Base-by-base conservation (phyloP, 2,329 filamentous ascomycete species). In the Paraconiothyrium brasiliense region DNA sequence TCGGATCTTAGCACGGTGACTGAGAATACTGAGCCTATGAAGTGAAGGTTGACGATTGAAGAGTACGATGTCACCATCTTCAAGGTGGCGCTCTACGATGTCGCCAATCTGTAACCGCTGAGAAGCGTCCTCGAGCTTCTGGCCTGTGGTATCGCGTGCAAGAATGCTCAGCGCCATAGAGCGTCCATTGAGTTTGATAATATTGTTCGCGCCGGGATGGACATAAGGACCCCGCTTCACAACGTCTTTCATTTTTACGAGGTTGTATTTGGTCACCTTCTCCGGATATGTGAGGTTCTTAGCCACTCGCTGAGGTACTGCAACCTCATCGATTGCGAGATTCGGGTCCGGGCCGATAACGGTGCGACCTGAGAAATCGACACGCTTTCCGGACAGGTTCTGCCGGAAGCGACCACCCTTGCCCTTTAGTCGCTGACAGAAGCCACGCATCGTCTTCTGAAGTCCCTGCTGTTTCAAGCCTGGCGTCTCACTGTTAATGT, bases 331-430 rank as follows among this genome's bases (percentile, higher is more conserved):
- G 66, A 99, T 93, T 20, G 91, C 89, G 52, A 99, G 79, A 71
- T 99, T 99, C 3, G 95, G 95, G 78, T 99, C 95, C 0, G 95
- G 95, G 0, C 94, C 97, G 78, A 99, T 99, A 79, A 99, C 95
- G 0, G 95, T 99, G 77, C 95, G 89, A 20, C 93, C 95, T 11
- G 95, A 99, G 79, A 98, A 99, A 76, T 99, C 94, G 57, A 99
- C 95, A 86, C 95, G 94, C 80, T 99, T 99, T 76, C 95, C 95
- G 0, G 94, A 98, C 62, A 99, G 80, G 72, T 99, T 99, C 61
- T 96, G 95, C 81, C 95, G 90, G 80, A 99, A 99, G 58, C 95
- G 92, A 58, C 95, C 95, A 75, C 98, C 94, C 75, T 99, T 99
- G 69, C 95, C 95, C 81, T 99, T 99, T 51, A 99, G 80, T 16